phyloP scores from a whole-genome alignment of 2,329 filamentous ascomycete species.

The Scleromitrula shiraiana region DNA sequence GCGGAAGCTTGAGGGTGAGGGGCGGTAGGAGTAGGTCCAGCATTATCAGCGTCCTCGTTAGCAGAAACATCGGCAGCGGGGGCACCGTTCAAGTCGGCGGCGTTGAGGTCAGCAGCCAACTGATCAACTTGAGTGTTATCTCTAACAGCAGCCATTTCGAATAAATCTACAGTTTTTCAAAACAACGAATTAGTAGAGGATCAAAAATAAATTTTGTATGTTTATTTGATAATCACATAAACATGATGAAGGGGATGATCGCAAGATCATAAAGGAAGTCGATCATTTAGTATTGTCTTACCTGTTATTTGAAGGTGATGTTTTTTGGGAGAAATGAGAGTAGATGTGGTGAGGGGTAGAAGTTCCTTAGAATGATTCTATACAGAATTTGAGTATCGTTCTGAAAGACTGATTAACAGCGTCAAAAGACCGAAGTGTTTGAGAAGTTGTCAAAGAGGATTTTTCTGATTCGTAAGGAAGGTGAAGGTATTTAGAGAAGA shows the following conservation, averaged over 20 bases:
- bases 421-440: conserved; percentile 11
- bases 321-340: conserved; percentile 12
- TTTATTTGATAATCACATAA: neutral
- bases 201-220: neutral
- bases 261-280: conserved; percentile 5
- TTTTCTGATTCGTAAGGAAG: conserved; percentile 11
- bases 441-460: conserved; percentile 12
- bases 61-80: conserved; percentile 67
- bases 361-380: conserved; percentile 14
- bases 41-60: conserved; percentile 53
- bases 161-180: conserved; percentile 17
- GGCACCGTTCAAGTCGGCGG: conserved; percentile 60
- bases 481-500: conserved; percentile 8
- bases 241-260: neutral
- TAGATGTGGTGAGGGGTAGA: conserved; percentile 10
- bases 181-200: conserved; percentile 8
- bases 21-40: conserved; percentile 62
- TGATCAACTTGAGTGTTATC: conserved; percentile 63
- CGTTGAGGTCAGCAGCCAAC: conserved; percentile 71
- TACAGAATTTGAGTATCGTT: too few species aligned
- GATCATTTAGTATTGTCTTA: conserved; percentile 11
- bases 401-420: neutral
- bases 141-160: conserved; percentile 55
- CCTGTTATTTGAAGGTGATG: conserved; percentile 21
- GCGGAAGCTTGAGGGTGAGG: conserved; percentile 88